A percentile compares a stretch with the other conserved stretches of the same genome.
These are phyloP conservation scores for Malus fusca DNA, from an alignment of 306 rosid species.

Conservation along the genomic window DNA sequence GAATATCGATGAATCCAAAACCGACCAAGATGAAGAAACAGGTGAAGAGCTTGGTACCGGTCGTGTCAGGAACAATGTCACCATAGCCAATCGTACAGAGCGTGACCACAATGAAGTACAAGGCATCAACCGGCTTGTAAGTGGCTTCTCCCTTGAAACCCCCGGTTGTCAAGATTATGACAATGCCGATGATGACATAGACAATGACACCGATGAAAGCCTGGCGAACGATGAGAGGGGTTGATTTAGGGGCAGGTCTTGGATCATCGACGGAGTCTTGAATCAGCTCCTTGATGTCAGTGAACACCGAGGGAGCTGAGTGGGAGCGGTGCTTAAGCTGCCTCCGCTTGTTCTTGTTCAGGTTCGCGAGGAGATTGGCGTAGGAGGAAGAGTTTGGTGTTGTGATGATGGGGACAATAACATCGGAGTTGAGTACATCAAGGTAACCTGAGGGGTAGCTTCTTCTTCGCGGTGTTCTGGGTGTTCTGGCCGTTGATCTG, in stretches of 20 bases:
- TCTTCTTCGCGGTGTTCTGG: slow-evolving; percentile 26
- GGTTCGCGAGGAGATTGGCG: slow-evolving; percentile 37
- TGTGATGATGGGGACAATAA: slow-evolving; percentile 23
- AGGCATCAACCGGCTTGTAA: slow-evolving; percentile 42
- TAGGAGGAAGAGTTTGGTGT: slow-evolving; percentile 29
- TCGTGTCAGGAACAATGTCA: slow-evolving; percentile 59
- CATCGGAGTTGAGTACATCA: slow-evolving; percentile 34
- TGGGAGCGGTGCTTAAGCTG: slow-evolving; percentile 36
- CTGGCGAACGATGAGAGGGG: slow-evolving; percentile 26
- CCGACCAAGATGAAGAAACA: slow-evolving; percentile 61
- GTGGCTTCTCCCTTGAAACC: slow-evolving; percentile 42
- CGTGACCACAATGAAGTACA: slow-evolving; percentile 62
- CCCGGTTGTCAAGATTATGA: slow-evolving; percentile 27
- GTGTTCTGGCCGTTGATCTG: slow-evolving; percentile 4
- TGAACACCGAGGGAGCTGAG: slow-evolving; percentile 52
- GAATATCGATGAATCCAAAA: slow-evolving; percentile 45
- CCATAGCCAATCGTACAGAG: slow-evolving; percentile 76
- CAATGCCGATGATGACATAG: slow-evolving; percentile 38
- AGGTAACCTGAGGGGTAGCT: slow-evolving; percentile 14
- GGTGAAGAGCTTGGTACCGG: slow-evolving; percentile 47
- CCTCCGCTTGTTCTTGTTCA: slow-evolving; percentile 22
- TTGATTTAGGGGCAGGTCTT: neutral
- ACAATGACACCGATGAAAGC: slow-evolving; percentile 35
- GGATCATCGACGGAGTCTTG: slow-evolving; percentile 27
- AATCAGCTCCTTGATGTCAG: slow-evolving; percentile 1